Percentiles rank a stretch among this genome's conserved stretches.
Conservation (phyloP, 441 rosid genomes). For the Gossypium trilobum region DNA sequence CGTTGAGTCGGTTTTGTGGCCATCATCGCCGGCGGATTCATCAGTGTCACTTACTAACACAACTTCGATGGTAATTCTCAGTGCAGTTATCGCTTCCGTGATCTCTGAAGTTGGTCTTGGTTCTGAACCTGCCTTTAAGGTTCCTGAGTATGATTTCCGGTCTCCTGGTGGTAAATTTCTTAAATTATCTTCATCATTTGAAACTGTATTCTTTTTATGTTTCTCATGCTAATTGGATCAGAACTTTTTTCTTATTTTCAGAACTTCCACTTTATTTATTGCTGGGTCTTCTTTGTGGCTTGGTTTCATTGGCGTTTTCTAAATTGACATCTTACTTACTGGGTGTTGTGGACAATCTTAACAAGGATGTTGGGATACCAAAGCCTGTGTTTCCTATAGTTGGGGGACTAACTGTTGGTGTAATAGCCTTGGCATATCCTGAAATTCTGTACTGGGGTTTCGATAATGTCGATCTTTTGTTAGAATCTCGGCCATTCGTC, state of each 20-base stretch:
- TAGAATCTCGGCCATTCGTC: conserved; percentile 80
- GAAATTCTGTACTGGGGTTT: conserved; percentile 96
- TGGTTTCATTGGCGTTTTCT: conserved; percentile 64
- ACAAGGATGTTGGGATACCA: conserved; percentile 55
- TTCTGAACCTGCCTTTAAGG: conserved; percentile 79
- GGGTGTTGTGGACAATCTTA: conserved; percentile 42
- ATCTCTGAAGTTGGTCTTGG: conserved; percentile 87
- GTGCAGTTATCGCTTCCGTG: conserved; percentile 81
- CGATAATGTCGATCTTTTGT: conserved; percentile 74
- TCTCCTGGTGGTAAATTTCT: conserved; percentile 62
- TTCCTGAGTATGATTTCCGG: conserved; percentile 85
- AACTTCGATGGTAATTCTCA: conserved; percentile 83
- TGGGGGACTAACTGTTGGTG: conserved; percentile 62
- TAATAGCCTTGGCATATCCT: conserved; percentile 71
- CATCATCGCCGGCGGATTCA: conserved; percentile 51
- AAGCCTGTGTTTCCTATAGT: conserved; percentile 58
- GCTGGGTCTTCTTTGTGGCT: conserved; percentile 69
- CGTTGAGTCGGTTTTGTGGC: conserved; percentile 88
- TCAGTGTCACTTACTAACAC: conserved; percentile 59
- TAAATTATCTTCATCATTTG: background rate
- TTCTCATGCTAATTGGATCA: conserved; percentile 7
- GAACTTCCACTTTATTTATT: conserved; percentile 85
- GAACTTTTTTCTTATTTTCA: conserved; percentile 25
- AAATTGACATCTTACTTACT: conserved; percentile 66
- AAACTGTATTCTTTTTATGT: background rate